These are phyloP conservation scores for Cryptosporidium baileyi DNA, from an alignment of 169 alveolate genomes.

Conservation along the genomic window DNA sequence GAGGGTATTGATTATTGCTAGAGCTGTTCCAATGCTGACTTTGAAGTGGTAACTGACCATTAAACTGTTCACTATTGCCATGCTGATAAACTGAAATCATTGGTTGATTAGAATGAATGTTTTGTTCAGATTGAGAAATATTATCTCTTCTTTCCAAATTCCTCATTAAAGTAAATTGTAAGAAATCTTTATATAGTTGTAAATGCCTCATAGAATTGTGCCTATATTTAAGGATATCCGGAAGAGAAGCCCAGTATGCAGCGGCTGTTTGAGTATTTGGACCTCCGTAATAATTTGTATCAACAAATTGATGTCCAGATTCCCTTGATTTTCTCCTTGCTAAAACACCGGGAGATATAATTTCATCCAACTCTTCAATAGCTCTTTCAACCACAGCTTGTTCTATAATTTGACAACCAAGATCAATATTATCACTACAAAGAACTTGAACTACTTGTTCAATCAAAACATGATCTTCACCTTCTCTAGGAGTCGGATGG, in stretches of 20 bases:
- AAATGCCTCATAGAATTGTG: conserved; percentile 59
- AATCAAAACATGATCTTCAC: conserved; percentile 83
- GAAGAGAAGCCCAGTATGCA: conserved; percentile 42
- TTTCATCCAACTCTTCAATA: conserved; percentile 81
- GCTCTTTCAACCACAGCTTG: conserved; percentile 94
- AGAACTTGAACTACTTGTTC: conserved; percentile 88
- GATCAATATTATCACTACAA: conserved; percentile 91
- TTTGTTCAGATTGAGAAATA: conserved; percentile 3
- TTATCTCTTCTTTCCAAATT: conserved; percentile 20
- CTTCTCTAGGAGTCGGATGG: conserved; percentile 75
- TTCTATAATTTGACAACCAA: conserved; percentile 92
- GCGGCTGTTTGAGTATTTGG: conserved; percentile 37
- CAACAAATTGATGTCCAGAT: conserved; percentile 66
- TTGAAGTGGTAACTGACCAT: not conserved
- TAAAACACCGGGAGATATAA: conserved; percentile 59
- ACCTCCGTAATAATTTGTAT: conserved; percentile 48
- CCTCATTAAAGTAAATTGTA: conserved; percentile 30
- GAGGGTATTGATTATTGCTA: not conserved
- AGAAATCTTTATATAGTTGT: conserved; percentile 51
- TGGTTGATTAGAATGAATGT: not conserved
- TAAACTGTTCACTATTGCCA: not conserved
- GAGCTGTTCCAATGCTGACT: conserved; percentile 10
- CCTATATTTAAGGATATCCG: conserved; percentile 27
- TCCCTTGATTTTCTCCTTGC: conserved; percentile 46
- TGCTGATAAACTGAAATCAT: conserved; percentile 1